Evolutionary conservation across 495 filamentous ascomycete genomes (phyloP).

Genomic region (Cryomyces antarcticus): DNA sequence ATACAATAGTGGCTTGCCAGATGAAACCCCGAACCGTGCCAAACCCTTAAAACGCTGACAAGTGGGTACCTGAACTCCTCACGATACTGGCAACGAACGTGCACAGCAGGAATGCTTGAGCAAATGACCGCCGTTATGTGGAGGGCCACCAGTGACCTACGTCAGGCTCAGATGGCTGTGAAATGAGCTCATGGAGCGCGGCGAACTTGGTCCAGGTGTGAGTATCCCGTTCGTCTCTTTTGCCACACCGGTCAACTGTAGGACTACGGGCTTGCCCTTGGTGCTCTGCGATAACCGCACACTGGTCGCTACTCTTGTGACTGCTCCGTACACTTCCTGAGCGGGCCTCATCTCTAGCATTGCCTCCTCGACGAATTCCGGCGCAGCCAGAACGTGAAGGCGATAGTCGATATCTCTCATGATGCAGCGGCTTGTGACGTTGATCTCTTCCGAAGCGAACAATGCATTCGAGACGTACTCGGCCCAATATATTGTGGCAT

Average conservation of each 20-base stretch:
- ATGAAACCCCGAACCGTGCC: too few relatives aligned
- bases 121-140: too few relatives aligned
- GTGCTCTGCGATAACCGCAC: too few relatives aligned
- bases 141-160: too few relatives aligned
- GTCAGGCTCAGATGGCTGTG: too few relatives aligned
- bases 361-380: slow-evolving; percentile 5
- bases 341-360: slow-evolving; percentile 4
- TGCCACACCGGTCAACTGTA: neutral
- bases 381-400: slow-evolving; percentile 2
- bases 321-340: neutral
- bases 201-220: slow-evolving; percentile 11
- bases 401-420: slow-evolving; percentile 10
- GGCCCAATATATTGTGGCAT: slow-evolving; percentile 4
- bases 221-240: slow-evolving; percentile 6
- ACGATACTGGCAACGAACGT: too few relatives aligned
- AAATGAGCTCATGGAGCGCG: neutral
- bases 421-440: slow-evolving; percentile 4
- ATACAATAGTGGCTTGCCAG: too few relatives aligned
- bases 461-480: neutral
- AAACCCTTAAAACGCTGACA: too few relatives aligned
- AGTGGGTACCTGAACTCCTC: too few relatives aligned
- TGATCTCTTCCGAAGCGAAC: slow-evolving; percentile 4
- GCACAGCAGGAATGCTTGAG: too few relatives aligned
- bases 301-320: too few relatives aligned
- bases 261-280: too few relatives aligned